These are phyloP conservation scores for Cercospora zeina DNA, from an alignment of 2,329 filamentous ascomycete species.

Conservation along the genomic window DNA sequence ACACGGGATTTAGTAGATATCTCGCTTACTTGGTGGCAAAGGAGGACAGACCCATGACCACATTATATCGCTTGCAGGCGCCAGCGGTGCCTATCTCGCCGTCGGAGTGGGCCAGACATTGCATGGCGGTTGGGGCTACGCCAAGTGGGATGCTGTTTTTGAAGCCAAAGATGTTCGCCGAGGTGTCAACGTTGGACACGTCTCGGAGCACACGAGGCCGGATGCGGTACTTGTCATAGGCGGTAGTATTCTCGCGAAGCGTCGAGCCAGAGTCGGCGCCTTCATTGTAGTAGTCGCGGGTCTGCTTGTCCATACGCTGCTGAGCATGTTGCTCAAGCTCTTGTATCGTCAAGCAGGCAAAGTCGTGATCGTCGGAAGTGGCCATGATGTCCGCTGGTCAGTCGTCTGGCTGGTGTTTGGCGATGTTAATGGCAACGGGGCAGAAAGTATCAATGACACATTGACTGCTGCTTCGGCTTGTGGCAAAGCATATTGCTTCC, in stretches of 20 bases:
- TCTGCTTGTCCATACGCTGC: conserved; percentile 44
- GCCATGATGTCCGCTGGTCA: background rate
- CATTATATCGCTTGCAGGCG: conserved; percentile 48
- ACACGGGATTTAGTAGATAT: background rate
- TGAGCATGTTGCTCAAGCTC: conserved; percentile 46
- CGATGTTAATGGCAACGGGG: background rate
- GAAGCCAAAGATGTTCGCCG: conserved; percentile 50
- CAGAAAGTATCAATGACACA: background rate
- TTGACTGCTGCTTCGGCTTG: background rate
- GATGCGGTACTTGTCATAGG: conserved; percentile 52
- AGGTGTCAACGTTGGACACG: conserved; percentile 45
- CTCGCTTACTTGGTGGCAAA: conserved; percentile 47
- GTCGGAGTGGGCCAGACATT: conserved; percentile 55
- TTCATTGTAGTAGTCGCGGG: conserved; percentile 45
- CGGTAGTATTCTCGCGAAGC: conserved; percentile 53
- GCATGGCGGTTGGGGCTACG: conserved; percentile 57
- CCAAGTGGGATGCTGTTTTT: conserved; percentile 53
- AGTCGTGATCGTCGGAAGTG: conserved; percentile 34
- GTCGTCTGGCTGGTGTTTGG: background rate
- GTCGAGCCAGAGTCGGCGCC: conserved; percentile 43
- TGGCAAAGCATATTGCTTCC: conserved; percentile 1
- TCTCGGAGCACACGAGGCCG: conserved; percentile 45
- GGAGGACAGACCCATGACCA: conserved; percentile 54
- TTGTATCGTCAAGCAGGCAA: conserved; percentile 47
- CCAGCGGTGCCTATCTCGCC: conserved; percentile 55